phyloP scores from a whole-genome alignment of 2,329 filamentous ascomycete genomes.

The Drechslera avenae region DNA sequence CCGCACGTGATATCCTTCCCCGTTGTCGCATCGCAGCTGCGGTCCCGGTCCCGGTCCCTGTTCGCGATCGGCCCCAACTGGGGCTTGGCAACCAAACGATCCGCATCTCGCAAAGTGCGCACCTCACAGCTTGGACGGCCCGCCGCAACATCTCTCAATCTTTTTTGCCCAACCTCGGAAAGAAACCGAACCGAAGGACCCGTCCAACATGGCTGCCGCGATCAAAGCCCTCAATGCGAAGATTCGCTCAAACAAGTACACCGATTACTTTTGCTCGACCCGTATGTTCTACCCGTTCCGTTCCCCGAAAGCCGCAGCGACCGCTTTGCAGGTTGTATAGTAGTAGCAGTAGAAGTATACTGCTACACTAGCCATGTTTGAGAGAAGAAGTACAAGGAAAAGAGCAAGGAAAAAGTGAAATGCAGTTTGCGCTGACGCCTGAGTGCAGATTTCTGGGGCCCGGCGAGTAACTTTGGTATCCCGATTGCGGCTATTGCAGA shows the following conservation, averaged over 20 bases:
- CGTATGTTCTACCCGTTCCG: constrained; percentile 49
- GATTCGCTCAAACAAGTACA: constrained; percentile 57
- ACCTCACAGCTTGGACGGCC: constrained; percentile 10
- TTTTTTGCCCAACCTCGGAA: neutral
- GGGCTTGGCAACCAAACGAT: constrained; percentile 16
- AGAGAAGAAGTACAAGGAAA: neutral
- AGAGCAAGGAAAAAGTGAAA: neutral
- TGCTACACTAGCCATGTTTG: neutral
- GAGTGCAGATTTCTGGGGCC: constrained; percentile 57
- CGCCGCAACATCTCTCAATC: constrained; percentile 9
- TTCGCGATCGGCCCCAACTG: constrained; percentile 10
- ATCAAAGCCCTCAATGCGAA: constrained; percentile 60
- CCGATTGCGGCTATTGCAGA: constrained; percentile 60
- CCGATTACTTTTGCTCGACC: constrained; percentile 60
- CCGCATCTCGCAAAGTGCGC: constrained; percentile 14
- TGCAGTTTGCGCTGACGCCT: constrained; percentile 13
- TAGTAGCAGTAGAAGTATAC: too few species aligned
- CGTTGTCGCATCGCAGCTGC: constrained; percentile 6
- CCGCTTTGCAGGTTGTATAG: neutral
- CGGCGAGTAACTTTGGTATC: constrained; percentile 60
- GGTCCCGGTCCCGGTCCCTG: constrained; percentile 3
- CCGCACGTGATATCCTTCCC: constrained; percentile 21
- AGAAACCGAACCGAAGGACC: constrained; percentile 3
- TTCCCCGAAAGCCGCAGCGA: neutral
- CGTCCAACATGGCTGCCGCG: constrained; percentile 56